Base-by-base conservation (phyloP, 2,329 filamentous ascomycete species). In the Celoporthe dispersa region DNA sequence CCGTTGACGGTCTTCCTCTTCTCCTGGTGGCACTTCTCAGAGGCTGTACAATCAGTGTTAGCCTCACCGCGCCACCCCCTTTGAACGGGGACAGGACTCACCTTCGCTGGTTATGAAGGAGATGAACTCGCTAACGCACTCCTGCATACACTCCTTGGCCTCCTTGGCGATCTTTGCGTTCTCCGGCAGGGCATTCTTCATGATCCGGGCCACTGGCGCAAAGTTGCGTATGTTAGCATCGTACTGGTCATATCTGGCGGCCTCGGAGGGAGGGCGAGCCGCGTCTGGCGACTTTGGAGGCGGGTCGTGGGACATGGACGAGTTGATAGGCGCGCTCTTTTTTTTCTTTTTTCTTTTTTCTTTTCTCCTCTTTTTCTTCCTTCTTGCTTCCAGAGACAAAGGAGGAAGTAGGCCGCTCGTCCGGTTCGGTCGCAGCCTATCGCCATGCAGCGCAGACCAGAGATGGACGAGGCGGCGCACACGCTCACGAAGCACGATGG, bases 111-210 rank as follows among this genome's bases (percentile, higher is more conserved):
- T 99, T 79, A 99, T 98, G 86, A 99, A 99, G 8, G 94, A 97
- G 85, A 99, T 99, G 82, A 99, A 99, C 84, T 99, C 96, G 90
- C 94, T 98, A 70, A 99, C 96, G 79, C 96, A 99, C 82, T 99
- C 96, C 82, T 99, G 96, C 96, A 99, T 98, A 83, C 96, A 99
- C 81, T 99, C 96, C 82, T 99, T 99, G 68, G 96, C 96, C 80
- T 99, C 96, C 80, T 99, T 99, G 71, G 94, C 94, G 72, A 99
- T 99, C 84, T 99, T 99, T 75, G 96, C 96, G 79, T 99, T 99
- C 75, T 99, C 96, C 66, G 96, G 96, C 64, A 99, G 87, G 8
- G 96, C 96, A 77, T 94, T 92, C 83, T 99, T 99, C 96, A 99
- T 99, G 81, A 99, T 98, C 69, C 96, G 92, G 75, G 96, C 96